Percentiles rank a stretch among this genome's conserved stretches.
These are phyloP conservation scores for Colletotrichum shisoi DNA, from an alignment of 2,329 filamentous ascomycete species.

Conservation along the genomic window DNA sequence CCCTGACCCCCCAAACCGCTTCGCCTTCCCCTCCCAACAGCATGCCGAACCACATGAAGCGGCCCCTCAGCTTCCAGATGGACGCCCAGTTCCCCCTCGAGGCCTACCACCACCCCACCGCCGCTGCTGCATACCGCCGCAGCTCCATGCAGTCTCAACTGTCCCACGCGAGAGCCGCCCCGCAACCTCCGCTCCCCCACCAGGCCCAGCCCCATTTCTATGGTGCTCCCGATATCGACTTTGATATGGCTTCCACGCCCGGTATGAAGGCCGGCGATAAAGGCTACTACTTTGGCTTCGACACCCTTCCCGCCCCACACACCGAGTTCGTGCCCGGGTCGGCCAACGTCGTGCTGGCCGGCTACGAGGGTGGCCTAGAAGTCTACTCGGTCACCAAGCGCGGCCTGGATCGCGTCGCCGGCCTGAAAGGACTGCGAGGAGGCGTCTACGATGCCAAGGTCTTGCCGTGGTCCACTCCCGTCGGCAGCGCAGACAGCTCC, in stretches of 20 bases:
- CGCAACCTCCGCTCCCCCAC: slow-evolving; percentile 74
- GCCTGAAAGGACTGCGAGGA: slow-evolving; percentile 79
- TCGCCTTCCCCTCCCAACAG: slow-evolving; percentile 51
- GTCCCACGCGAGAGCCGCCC: slow-evolving; percentile 55
- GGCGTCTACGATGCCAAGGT: slow-evolving; percentile 84
- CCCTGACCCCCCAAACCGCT: slow-evolving; percentile 55
- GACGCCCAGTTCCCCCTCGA: slow-evolving; percentile 56
- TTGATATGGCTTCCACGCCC: slow-evolving; percentile 66
- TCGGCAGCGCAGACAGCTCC: slow-evolving; percentile 64
- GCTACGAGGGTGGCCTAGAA: slow-evolving; percentile 81
- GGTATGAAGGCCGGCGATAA: slow-evolving; percentile 70
- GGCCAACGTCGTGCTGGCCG: slow-evolving; percentile 76
- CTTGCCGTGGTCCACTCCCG: slow-evolving; percentile 70
- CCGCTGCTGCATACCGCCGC: slow-evolving; percentile 51
- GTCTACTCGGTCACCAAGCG: slow-evolving; percentile 77
- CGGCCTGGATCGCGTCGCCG: slow-evolving; percentile 73
- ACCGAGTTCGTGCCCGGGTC: slow-evolving; percentile 47
- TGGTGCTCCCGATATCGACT: slow-evolving; percentile 75
- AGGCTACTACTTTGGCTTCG: slow-evolving; percentile 83
- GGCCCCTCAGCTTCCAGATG: slow-evolving; percentile 60
- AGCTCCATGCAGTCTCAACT: slow-evolving; percentile 63
- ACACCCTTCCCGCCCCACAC: slow-evolving; percentile 65
- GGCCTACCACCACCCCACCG: slow-evolving; percentile 50
- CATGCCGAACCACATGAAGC: slow-evolving; percentile 40
- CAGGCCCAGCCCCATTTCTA: slow-evolving; percentile 81